Evolutionary conservation across 768 basidiomycete genomes (phyloP), one percentile per base, ranked within the genome.

Genomic region (Astraeus odoratus): DNA sequence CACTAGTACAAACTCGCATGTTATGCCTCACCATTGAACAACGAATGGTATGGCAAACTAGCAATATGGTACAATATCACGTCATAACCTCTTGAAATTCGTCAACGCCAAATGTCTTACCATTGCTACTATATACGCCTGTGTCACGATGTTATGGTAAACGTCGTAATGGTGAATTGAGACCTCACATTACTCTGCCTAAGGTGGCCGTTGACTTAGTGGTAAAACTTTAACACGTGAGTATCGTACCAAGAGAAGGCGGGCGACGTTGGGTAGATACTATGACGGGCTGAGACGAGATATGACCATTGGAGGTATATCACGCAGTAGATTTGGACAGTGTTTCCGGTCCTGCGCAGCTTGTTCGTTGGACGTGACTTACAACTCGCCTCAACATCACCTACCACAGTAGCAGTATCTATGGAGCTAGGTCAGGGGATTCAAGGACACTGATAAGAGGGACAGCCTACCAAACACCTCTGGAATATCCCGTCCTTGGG

Each of bases 31-130:
- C 42, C 42, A 43, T 26, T 43, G 42, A 13, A 43, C 31, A 4
- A 35, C n/a, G 42, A 43, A 43, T 8, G 42, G 42, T n/a, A 43
- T 43, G 9, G 23, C 22, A 23, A 34, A 43, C 42, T 43, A 26
- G 10, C 5, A 2, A 39, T 15, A 15, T 24, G 25, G 19, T 33
- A 23, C 7, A 18, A 29, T 43, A n/a, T n/a, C n/a, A n/a, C n/a
- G n/a, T n/a, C 22, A 26, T 8, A 16, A 27, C 29, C 27, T 22
- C n/a, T 3, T 22, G 5, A 8, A 8, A 19, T 19, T 15, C 22
- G 18, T 26, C 18, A 26, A 25, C 19, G 5, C 13, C 10, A 5
- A 23, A 12, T 15, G 41, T n/a, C 23, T 35, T 15, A 43, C 43
- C 33, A 43, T 36, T 8, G 19, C 2, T 9, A 43, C 19, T 16